Base-by-base conservation (phyloP, 2,329 filamentous ascomycete genomes). In the Hymenoscyphus albidus region DNA sequence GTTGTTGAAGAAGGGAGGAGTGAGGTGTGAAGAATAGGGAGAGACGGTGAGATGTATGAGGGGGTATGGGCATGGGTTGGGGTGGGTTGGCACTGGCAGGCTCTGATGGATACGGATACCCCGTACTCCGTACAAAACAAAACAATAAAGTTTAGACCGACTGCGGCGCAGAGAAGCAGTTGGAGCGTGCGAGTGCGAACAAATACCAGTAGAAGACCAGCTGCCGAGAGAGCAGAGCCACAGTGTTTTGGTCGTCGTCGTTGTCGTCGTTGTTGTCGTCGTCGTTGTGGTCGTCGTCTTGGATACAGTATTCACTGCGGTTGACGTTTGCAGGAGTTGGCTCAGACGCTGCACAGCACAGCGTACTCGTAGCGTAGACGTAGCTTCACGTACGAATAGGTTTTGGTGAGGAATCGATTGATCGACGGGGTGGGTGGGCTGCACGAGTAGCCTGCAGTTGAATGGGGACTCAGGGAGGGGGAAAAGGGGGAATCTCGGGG, bases 161-260 rank as follows among this genome's bases (percentile, higher is more conserved):
- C 31, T 54, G 59, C 44, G 44, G 40, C 59, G 31, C 16, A 32
- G 39, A n/a, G 40, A 59, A 56, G 44, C 59, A 61, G 59, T 22
- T 61, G 35, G 48, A 57, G 48, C 39, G 14, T 51, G 44, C 44
- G 14, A 22, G 44, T 6, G 16, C 18, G 44, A 16, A 6, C 13
- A 27, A 3, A 27, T 27, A 27, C 27, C 27, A 2, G 27, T 27
- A 27, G 27, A 27, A 27, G 27, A 14, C 44, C 35, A 35, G 35
- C 35, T 35, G 22, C 22, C 13, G 48, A 18, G 22, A 27, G 27
- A 27, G 18, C 48, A 12, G 48, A 54, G 48, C 48, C 48, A 54
- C 22, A 10, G 13, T 18, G 18, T 27, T 10, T n/a, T 54, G 12
- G 42, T 14, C 42, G n/a, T 51, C 10, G 48, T 54, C 6, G 35